phyloP scores from a whole-genome alignment of 805 yeast species.

The Komagataella phaffii region DNA sequence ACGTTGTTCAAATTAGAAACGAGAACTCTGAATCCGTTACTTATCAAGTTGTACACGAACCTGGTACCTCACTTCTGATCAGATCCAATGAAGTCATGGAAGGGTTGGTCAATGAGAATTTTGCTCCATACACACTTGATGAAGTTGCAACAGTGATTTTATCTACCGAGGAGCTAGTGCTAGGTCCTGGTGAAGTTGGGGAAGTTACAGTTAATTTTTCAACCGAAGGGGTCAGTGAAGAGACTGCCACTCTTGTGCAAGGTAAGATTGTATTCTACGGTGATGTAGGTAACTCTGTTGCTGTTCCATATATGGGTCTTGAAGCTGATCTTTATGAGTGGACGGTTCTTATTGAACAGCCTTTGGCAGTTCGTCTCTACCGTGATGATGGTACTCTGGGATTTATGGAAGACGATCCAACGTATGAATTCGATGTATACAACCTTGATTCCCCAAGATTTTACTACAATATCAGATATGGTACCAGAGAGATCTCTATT shows the following conservation, averaged over 20 bases:
- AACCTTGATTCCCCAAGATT: constrained; percentile 1
- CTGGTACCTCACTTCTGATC: constrained; percentile 1
- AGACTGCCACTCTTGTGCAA: constrained; percentile 3
- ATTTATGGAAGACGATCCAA: neutral
- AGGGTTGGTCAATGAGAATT: neutral
- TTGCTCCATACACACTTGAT: neutral
- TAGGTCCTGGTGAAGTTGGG: constrained; percentile 4
- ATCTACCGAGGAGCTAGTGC: constrained; percentile 1
- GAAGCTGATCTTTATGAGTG: constrained; percentile 4
- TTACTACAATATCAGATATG: constrained; percentile 5
- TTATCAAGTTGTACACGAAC: constrained; percentile 2
- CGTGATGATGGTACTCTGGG: neutral
- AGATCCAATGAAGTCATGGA: neutral
- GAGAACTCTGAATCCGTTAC: constrained; percentile 4
- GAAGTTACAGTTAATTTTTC: constrained; percentile 3
- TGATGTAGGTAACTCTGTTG: constrained; percentile 6
- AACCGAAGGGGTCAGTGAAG: constrained; percentile 1
- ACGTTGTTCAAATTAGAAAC: constrained; percentile 5
- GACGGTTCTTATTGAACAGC: constrained; percentile 2
- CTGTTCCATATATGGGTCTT: constrained; percentile 8
- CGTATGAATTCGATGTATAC: neutral
- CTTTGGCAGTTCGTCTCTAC: constrained; percentile 1
- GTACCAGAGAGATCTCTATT: constrained; percentile 4
- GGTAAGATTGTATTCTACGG: constrained; percentile 7
- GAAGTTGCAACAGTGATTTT: constrained; percentile 3